Conservation (phyloP, 208 protist species). For the Endotrypanum monterogeii region DNA sequence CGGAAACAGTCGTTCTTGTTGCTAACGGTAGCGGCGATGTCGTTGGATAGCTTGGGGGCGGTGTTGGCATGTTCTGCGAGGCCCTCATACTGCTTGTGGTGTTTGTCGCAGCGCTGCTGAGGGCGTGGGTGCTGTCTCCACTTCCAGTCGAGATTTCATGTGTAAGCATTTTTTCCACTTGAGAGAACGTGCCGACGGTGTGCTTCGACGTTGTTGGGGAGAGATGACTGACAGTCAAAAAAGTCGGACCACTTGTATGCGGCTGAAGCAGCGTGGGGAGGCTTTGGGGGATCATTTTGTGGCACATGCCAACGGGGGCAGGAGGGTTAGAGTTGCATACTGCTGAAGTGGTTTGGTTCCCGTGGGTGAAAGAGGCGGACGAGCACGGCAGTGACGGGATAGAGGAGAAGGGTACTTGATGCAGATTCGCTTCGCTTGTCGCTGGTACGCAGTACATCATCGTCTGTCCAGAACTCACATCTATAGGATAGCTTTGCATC, state of each 20-base stretch:
- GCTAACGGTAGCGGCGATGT: not conserved
- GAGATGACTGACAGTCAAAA: not conserved
- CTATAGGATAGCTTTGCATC: not conserved
- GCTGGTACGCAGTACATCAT: conserved; percentile 1
- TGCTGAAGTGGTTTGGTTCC: not conserved
- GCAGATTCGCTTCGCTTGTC: not conserved
- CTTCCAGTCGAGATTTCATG: conserved; percentile 11
- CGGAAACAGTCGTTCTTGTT: not conserved
- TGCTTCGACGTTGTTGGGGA: not conserved
- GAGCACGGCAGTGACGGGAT: not conserved
- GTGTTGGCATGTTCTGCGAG: not conserved
- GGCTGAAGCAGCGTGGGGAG: not conserved
- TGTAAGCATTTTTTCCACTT: not conserved
- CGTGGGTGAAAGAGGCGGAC: not conserved
- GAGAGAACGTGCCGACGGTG: not conserved
- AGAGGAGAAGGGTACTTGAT: not conserved
- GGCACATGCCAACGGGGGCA: not conserved
- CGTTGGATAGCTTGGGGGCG: not conserved
- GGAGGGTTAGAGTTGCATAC: not conserved
- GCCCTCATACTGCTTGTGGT: not conserved
- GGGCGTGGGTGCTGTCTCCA: not conserved
- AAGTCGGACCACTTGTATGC: not conserved
- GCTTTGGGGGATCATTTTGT: not conserved
- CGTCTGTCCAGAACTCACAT: not conserved
- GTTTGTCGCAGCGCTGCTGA: not conserved